A percentile compares a stretch with the other conserved stretches of the same genome.
These are phyloP conservation scores for Botrytis aclada DNA, from an alignment of 2,329 filamentous ascomycete genomes.

Conservation along the genomic window DNA sequence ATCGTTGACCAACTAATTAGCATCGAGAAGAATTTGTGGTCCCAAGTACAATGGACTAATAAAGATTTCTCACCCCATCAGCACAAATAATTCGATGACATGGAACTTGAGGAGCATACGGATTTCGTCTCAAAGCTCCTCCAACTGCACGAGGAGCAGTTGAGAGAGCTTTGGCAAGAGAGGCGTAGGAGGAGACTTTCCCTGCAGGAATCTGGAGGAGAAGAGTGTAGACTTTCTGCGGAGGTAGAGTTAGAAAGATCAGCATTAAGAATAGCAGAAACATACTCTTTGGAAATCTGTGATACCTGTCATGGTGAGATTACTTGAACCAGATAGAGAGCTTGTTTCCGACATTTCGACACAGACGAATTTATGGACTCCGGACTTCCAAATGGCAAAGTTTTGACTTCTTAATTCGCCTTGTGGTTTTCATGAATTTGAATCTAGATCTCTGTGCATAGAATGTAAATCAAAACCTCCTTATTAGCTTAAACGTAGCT, in stretches of 20 bases:
- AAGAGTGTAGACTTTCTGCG: slow-evolving; percentile 49
- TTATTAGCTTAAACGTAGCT: neutral
- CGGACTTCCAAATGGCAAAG: neutral
- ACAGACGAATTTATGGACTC: neutral
- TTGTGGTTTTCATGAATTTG: neutral
- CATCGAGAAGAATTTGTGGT: neutral
- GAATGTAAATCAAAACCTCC: neutral
- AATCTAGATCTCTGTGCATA: neutral
- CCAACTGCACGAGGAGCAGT: slow-evolving; percentile 63
- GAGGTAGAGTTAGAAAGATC: neutral
- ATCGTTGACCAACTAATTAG: neutral
- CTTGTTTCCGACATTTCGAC: neutral
- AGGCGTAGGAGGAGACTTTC: slow-evolving; percentile 57
- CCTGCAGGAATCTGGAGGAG: slow-evolving; percentile 60
- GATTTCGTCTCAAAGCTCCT: slow-evolving; percentile 57
- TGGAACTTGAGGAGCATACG: slow-evolving; percentile 60
- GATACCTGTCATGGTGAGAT: slow-evolving; percentile 22
- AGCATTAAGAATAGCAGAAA: neutral
- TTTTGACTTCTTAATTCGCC: neutral
- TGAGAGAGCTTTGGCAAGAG: slow-evolving; percentile 52
- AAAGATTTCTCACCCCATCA: slow-evolving; percentile 44
- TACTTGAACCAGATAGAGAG: neutral
- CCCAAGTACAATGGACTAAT: neutral
- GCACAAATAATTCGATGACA: slow-evolving; percentile 59
- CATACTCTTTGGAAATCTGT: slow-evolving; percentile 32